Percentiles rank a stretch among this genome's conserved stretches.
phyloP scores from a whole-genome alignment of 768 basidiomycete genomes.

The Leccinum boreale region DNA sequence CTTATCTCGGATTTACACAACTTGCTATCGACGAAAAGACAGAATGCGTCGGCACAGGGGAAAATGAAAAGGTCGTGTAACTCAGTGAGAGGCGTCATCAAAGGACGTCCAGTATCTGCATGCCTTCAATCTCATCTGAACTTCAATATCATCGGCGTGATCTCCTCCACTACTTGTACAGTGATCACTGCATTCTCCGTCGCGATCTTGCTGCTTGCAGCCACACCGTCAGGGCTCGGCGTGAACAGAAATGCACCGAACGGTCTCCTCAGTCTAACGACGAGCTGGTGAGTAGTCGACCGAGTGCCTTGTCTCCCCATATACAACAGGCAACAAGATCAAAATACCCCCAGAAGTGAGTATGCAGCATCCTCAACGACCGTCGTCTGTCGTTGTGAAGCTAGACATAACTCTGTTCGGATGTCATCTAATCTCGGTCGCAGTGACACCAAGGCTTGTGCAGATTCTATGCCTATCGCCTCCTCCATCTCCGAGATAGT shows the following conservation, averaged over 20 bases:
- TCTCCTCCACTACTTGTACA: background rate
- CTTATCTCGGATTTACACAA: too few relatives aligned
- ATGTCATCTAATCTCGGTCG: background rate
- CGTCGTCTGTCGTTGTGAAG: constrained; percentile 6
- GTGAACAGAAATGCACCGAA: background rate
- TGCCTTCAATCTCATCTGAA: background rate
- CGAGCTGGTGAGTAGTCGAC: constrained; percentile 5
- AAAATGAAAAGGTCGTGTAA: background rate
- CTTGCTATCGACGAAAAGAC: too few relatives aligned
- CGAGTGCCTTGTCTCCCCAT: constrained; percentile 5
- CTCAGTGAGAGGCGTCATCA: background rate
- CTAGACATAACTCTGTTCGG: background rate
- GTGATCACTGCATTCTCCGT: background rate
- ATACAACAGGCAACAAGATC: background rate
- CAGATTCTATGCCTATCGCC: background rate
- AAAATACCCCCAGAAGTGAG: constrained; percentile 7
- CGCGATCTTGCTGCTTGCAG: background rate
- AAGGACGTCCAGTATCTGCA: constrained; percentile 5
- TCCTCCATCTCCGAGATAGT: constrained; percentile 7
- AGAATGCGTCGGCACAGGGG: too few relatives aligned
- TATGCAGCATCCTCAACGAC: constrained; percentile 5
- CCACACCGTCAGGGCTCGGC: background rate
- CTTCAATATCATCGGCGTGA: background rate
- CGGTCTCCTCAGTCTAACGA: background rate
- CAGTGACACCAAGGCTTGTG: background rate